phyloP scores from a whole-genome alignment of 257 asterid genomes.

The Voacanga thouarsii region DNA sequence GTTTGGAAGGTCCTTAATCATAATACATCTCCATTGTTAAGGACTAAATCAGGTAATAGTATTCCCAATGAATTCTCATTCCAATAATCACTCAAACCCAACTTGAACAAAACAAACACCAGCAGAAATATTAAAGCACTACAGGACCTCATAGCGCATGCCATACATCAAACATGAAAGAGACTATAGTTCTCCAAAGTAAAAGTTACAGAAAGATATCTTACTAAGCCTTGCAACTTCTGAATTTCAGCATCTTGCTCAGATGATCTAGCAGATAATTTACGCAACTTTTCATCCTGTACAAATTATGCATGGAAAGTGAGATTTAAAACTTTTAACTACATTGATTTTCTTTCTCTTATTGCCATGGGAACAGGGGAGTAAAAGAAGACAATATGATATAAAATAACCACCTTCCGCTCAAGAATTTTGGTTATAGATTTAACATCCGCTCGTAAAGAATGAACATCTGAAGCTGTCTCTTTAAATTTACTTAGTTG shows the following conservation, averaged over 20 bases:
- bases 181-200: not conserved
- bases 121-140: not conserved
- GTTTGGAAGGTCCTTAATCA: not conserved
- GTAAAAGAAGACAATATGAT: not conserved
- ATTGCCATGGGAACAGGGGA: not conserved
- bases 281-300: constrained; percentile 71
- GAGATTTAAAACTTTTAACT: constrained; percentile 7
- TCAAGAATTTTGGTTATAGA: constrained; percentile 60
- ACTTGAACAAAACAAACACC: not conserved
- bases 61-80: too few relatives aligned
- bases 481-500: constrained; percentile 76
- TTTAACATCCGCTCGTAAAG: constrained; percentile 70
- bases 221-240: constrained; percentile 72
- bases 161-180: not conserved
- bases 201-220: constrained; percentile 17
- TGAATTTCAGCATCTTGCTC: constrained; percentile 66
- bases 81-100: too few relatives aligned
- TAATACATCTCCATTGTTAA: not conserved
- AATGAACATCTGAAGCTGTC: constrained; percentile 70
- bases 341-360: not conserved
- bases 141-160: not conserved
- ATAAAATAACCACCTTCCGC: constrained; percentile 53
- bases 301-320: constrained; percentile 9
- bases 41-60: not conserved
- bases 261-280: constrained; percentile 54